Evolutionary conservation across 345 rosid species (phyloP), one percentile per base, ranked within the genome.

Genomic region (Ceriops tagal): DNA sequence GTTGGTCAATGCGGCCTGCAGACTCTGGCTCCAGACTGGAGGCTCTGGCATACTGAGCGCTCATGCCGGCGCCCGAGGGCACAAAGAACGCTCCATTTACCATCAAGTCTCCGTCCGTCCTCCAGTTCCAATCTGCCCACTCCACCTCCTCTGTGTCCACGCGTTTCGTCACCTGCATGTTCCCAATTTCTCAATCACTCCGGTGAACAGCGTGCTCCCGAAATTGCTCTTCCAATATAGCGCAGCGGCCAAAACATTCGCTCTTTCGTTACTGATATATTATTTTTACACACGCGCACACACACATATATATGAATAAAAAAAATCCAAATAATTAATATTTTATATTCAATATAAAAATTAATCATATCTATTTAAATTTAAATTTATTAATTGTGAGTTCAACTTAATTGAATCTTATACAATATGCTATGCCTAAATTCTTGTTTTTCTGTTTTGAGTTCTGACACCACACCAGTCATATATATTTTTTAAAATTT

Each of bases 41-140:
- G 49, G 99, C 99, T 83, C 67, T 81, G 0, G 88, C 84, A 37
- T 85, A 96, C 32, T 81, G 93, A 0, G 78, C 75, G 15, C 87
- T 79, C 9, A 83, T 18, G 4, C 95, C 97, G 5, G 74, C 87
- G 0, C 99, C 99, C 5, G 99, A 96, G 5, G 99, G 98, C 61
- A 92, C 96, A 16, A 93, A 96, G 74, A 81, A 96, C 0, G 99
- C 99, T 10, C 99, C 98, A 68, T 96, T 96, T 63, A 85, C 75
- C 92, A 96, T 71, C 3, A 90, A 15, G 78, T 96, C 99, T 64
- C 97, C 96, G 3, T 90, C 98, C 21, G 96, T 90, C 28, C 97
- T 86, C 99, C 99, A 96, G 71, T 96, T 96, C 99, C 99, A 96
- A 20, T 20, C 81, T 4, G 66, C 11, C 99, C 98, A 92, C 0